Evolutionary conservation across 2,329 filamentous ascomycete species (phyloP).

Genomic region (Teratosphaeria viscida): DNA sequence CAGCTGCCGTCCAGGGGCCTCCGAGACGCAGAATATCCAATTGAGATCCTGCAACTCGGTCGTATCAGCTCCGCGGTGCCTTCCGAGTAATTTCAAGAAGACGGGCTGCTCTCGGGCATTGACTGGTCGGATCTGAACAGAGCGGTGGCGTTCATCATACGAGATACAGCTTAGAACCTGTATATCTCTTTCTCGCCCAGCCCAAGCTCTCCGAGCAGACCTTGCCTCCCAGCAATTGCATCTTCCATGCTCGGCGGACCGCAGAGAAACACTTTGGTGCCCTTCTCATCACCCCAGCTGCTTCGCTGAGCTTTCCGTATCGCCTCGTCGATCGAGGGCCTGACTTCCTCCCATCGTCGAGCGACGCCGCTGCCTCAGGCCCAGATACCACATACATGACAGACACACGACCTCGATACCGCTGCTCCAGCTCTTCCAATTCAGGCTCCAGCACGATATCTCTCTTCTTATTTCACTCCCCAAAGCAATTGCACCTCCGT

Average conservation of each 20-base stretch:
- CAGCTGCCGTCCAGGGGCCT: too few species aligned
- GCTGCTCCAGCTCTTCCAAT: constrained; percentile 41
- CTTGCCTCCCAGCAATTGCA: constrained; percentile 42
- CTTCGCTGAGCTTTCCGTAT: constrained; percentile 27
- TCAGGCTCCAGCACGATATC: constrained; percentile 52
- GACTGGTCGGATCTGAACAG: not conserved
- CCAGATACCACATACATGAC: constrained; percentile 49
- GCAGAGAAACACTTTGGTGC: constrained; percentile 56
- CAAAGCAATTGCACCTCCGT: constrained; percentile 56
- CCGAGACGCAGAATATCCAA: too few species aligned
- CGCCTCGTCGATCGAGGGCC: constrained; percentile 44
- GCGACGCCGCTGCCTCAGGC: constrained; percentile 20
- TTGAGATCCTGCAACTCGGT: too few species aligned
- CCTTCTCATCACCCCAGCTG: constrained; percentile 23
- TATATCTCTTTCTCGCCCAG: constrained; percentile 11
- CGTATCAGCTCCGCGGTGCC: too few species aligned
- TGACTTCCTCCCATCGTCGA: constrained; percentile 29
- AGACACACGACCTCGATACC: constrained; percentile 46
- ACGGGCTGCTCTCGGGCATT: too few species aligned
- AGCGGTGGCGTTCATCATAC: not conserved
- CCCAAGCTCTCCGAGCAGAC: constrained; percentile 40
- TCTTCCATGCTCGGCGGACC: constrained; percentile 59
- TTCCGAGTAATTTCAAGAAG: too few species aligned
- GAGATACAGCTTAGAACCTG: constrained; percentile 2
- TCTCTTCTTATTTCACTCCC: constrained; percentile 51